Conservation (phyloP, 768 basidiomycete genomes). For the Plicaturopsis crispa region DNA sequence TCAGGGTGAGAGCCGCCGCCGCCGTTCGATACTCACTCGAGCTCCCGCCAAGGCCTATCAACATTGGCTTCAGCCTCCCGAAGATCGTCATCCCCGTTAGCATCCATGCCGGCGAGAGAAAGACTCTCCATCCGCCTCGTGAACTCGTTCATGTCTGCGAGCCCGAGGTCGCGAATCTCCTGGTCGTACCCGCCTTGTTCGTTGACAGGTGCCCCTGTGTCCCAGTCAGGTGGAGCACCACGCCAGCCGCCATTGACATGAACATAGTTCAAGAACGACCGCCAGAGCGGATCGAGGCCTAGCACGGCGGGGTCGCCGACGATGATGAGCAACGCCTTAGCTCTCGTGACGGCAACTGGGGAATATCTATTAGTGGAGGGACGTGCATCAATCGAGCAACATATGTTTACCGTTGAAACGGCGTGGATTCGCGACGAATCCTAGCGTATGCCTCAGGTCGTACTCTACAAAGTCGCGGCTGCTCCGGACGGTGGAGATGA, state of each 20-base stretch:
- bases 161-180: slow-evolving; percentile 21
- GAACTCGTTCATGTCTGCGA: slow-evolving; percentile 36
- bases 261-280: slow-evolving; percentile 51
- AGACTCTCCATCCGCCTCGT: slow-evolving; percentile 25
- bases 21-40: no score
- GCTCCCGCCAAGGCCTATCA: slow-evolving; percentile 6
- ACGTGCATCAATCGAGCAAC: not conserved
- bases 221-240: slow-evolving; percentile 9
- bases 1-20: no score
- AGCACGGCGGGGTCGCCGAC: slow-evolving; percentile 55
- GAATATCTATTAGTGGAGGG: no score
- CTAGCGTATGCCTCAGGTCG: slow-evolving; percentile 47
- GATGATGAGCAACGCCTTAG: slow-evolving; percentile 54
- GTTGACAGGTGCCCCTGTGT: slow-evolving; percentile 12
- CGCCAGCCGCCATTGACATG: slow-evolving; percentile 41
- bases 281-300: slow-evolving; percentile 52
- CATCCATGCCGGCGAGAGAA: slow-evolving; percentile 20
- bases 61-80: slow-evolving; percentile 27
- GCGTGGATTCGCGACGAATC: slow-evolving; percentile 48
- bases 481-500: slow-evolving; percentile 53
- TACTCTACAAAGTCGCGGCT: slow-evolving; percentile 39
- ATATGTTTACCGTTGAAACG: slow-evolving; percentile 38
- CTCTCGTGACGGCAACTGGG: slow-evolving; percentile 59
- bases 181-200: slow-evolving; percentile 33
- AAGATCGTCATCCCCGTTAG: slow-evolving; percentile 33